A percentile compares a stretch with the other conserved stretches of the same genome.
Evolutionary conservation across 345 rosid species (phyloP).

Genomic region (Brassica juncea): DNA sequence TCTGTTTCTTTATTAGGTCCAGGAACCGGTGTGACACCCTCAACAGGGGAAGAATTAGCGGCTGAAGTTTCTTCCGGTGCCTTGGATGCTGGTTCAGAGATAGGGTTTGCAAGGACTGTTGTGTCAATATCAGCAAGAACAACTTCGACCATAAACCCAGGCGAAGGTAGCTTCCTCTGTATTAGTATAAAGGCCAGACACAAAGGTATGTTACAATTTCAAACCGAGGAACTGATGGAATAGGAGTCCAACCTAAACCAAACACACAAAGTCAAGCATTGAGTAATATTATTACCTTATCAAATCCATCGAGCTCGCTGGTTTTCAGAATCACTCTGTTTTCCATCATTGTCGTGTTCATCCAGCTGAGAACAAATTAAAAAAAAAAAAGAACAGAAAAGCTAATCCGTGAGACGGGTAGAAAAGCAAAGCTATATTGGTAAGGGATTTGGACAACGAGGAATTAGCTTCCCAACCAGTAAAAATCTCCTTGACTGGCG

Average conservation of each 20-base stretch:
- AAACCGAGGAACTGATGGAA: constrained; percentile 1
- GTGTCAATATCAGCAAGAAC: constrained; percentile 57
- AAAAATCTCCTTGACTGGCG: constrained; percentile 89
- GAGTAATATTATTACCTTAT: constrained; percentile 53
- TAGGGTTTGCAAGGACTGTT: constrained; percentile 35
- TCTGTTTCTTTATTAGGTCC: constrained; percentile 46
- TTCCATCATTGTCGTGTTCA: constrained; percentile 83
- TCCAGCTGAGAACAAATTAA: constrained; percentile 54
- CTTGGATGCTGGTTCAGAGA: constrained; percentile 40
- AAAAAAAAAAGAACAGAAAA: constrained; percentile 1
- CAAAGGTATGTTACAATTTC: constrained; percentile 8
- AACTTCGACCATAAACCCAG: constrained; percentile 83
- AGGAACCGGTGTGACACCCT: constrained; percentile 39
- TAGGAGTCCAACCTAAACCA: neutral
- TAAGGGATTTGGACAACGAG: neutral
- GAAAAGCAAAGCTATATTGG: neutral
- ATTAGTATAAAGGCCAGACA: constrained; percentile 20
- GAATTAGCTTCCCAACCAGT: constrained; percentile 58
- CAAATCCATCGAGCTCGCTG: constrained; percentile 72
- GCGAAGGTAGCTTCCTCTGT: constrained; percentile 90
- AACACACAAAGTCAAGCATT: constrained; percentile 4
- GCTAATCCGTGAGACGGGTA: constrained; percentile 20
- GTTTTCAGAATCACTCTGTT: constrained; percentile 67
- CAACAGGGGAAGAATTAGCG: constrained; percentile 39
- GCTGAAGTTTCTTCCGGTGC: constrained; percentile 50